Base-by-base conservation (phyloP, 164 flowering plant species). In the Taxillus chinensis region DNA sequence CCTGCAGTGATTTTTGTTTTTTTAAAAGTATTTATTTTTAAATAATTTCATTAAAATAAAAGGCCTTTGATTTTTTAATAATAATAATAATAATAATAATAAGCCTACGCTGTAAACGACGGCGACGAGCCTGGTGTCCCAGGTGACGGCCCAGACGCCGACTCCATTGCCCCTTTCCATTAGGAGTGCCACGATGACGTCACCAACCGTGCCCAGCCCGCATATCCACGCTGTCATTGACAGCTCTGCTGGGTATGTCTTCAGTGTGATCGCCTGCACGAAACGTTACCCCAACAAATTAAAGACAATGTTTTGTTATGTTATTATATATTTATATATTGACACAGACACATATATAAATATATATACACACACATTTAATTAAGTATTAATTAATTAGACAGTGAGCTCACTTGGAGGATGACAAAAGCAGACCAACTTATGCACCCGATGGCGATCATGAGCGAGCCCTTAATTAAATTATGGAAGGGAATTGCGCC, bases 391-490 rank as follows among this genome's bases (percentile, higher is more conserved):
- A 27, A 27, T 27, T 27, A 27, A 27, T 27, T 27, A 27, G 27
- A 27, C 6, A 39, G 58, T 8, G 12, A 39, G n/a, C 43, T 37
- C 4, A 57, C 59, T 40, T 57, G 59, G n/a, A 57, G 59, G 59
- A 57, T 76, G 69, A 86, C 72, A 69, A 82, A 86, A 62, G 70
- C 57, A 13, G 86, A 77, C 82, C 87, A 83, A 62, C 84, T 70
- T 70, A 86, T 76, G 78, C 84, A 82, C 54, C 85, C 86, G 37
- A 66, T 53, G n/a, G 80, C 73, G 68, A 86, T 82, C 83, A 83
- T 69, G 10, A 74, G 40, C 2, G 83, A 66, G 15, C 91, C 91
- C 45, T 73, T 80, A 39, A 86, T 75, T 14, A 82, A 42, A 45
- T 73, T 60, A 3, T 75, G 71, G 16, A 70, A 51, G 54, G 64